phyloP scores from a whole-genome alignment of 1,284 basidiomycete species.

The Wallemia ichthyophaga region DNA sequence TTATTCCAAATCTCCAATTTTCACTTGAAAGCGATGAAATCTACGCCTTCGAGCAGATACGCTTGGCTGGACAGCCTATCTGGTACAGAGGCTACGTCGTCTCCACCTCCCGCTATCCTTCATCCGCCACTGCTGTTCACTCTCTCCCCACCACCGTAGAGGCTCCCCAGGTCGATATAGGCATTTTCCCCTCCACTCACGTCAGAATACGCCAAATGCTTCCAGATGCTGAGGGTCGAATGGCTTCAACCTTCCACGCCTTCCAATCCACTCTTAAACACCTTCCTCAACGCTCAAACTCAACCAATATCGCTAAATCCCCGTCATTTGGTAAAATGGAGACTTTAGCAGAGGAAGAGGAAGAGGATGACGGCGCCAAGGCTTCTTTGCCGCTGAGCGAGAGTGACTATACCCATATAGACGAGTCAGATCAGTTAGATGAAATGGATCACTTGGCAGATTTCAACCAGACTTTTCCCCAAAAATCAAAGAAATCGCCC shows the following conservation, averaged over 20 bases:
- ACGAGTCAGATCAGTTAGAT: too few relatives aligned
- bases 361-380: conserved; percentile 15
- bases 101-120: conserved; percentile 39
- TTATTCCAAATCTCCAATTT: too few relatives aligned
- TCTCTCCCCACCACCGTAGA: conserved; percentile 8
- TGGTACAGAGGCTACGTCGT: conserved; percentile 88
- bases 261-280: conserved; percentile 1
- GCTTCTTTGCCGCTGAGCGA: conserved; percentile 2
- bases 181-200: conserved; percentile 77
- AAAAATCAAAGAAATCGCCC: not conserved
- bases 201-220: conserved; percentile 66
- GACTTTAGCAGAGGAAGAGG: conserved; percentile 18
- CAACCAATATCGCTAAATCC: conserved; percentile 6
- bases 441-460: too few relatives aligned
- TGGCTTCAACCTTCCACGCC: conserved; percentile 28
- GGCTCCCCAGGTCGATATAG: conserved; percentile 57
- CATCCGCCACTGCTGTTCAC: conserved; percentile 17
- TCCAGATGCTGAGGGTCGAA: conserved; percentile 57
- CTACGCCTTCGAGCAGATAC: conserved; percentile 62
- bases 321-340: conserved; percentile 4
- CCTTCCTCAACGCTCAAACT: conserved; percentile 7
- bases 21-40: conserved; percentile 45
- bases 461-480: too few relatives aligned
- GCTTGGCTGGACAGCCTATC: conserved; percentile 36
- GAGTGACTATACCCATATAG: not conserved